phyloP scores from a whole-genome alignment of 768 basidiomycete species.

The Glaciozyma martinii region DNA sequence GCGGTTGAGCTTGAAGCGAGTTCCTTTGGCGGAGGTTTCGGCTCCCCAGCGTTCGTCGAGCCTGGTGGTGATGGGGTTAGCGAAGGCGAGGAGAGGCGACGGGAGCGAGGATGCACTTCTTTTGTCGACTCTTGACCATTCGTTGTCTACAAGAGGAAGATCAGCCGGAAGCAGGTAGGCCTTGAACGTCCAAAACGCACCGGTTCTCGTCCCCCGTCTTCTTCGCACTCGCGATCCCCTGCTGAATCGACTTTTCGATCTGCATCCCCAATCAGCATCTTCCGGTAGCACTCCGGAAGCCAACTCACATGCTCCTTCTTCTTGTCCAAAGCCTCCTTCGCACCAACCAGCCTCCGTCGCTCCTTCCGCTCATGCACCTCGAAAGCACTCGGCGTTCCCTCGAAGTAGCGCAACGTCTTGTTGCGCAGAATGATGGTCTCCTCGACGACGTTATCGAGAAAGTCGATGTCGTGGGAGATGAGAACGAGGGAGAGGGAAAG shows the following conservation, averaged over 20 bases:
- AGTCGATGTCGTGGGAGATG: constrained; percentile 58
- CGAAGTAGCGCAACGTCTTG: constrained; percentile 49
- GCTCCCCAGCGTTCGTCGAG: constrained; percentile 43
- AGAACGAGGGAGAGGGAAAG: constrained; percentile 49
- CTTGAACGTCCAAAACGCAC: constrained; percentile 1
- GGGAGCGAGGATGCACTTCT: constrained; percentile 40
- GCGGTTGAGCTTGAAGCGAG: constrained; percentile 53
- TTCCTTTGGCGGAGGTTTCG: constrained; percentile 45
- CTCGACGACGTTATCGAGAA: constrained; percentile 53
- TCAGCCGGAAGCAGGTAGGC: neutral
- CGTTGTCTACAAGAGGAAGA: constrained; percentile 28
- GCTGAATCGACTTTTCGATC: constrained; percentile 52
- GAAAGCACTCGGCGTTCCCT: constrained; percentile 42
- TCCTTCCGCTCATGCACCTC: constrained; percentile 45
- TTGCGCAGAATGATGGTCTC: constrained; percentile 56
- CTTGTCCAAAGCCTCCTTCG: constrained; percentile 44
- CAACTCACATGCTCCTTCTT: constrained; percentile 42
- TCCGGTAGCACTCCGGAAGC: neutral
- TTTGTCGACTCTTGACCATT: constrained; percentile 53
- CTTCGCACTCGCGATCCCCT: constrained; percentile 48
- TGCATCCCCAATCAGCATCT: neutral
- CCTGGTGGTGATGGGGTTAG: constrained; percentile 6
- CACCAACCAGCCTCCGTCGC: constrained; percentile 41
- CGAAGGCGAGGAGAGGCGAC: neutral
- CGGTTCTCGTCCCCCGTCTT: constrained; percentile 57